These are phyloP conservation scores for Rhododendron williamsianum DNA, from an alignment of 148 eudicot genomes.

Conservation along the genomic window DNA sequence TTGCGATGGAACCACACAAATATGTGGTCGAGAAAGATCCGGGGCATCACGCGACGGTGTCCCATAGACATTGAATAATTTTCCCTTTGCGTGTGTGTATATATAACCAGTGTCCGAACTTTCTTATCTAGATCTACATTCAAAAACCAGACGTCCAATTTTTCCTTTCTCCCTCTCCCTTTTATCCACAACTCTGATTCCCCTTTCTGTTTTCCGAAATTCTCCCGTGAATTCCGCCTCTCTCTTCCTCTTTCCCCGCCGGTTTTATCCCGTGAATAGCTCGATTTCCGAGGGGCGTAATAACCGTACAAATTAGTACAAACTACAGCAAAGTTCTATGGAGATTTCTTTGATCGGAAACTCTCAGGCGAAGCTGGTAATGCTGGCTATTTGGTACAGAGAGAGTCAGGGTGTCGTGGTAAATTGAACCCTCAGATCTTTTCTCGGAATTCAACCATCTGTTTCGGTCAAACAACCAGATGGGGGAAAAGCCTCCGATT, in stretches of 20 bases:
- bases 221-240: neutral
- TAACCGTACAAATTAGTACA: too few relatives aligned
- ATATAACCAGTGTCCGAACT: neutral
- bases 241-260: neutral
- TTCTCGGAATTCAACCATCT: constrained; percentile 10
- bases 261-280: neutral
- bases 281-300: neutral
- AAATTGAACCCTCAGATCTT: constrained; percentile 17
- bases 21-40: too few relatives aligned
- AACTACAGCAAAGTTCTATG: neutral
- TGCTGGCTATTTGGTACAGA: neutral
- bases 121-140: neutral
- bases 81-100: neutral
- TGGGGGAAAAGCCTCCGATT: constrained; percentile 15
- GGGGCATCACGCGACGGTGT: too few relatives aligned
- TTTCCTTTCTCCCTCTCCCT: neutral
- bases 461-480: constrained; percentile 13
- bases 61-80: too few relatives aligned
- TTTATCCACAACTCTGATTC: neutral
- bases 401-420: constrained; percentile 16
- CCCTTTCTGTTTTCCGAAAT: neutral
- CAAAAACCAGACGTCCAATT: neutral
- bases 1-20: too few relatives aligned
- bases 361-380: constrained; percentile 33
- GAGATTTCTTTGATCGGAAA: constrained; percentile 35